These are phyloP conservation scores for Cladosporium cucumerinum DNA, from an alignment of 2,329 filamentous ascomycete species.

Conservation along the genomic window DNA sequence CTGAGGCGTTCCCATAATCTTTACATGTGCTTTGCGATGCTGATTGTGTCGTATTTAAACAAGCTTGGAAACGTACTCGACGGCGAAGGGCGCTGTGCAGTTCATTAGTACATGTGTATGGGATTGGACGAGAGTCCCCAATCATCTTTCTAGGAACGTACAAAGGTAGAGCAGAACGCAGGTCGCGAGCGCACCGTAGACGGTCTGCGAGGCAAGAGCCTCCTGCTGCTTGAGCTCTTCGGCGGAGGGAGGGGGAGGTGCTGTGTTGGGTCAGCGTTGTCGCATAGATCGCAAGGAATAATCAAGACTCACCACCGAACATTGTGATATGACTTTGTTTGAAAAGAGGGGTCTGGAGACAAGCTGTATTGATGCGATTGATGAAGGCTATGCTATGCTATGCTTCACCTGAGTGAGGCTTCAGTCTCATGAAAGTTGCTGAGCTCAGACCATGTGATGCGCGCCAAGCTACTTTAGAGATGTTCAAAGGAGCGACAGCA, in stretches of 20 bases:
- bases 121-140: background rate
- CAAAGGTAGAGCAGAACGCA: conserved; percentile 72
- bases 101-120: background rate
- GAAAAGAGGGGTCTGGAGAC: background rate
- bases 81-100: conserved; percentile 51
- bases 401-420: conserved; percentile 1
- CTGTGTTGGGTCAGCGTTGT: conserved; percentile 37
- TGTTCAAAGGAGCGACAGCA: conserved; percentile 13
- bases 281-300: background rate
- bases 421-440: conserved; percentile 11
- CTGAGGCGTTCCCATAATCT: background rate
- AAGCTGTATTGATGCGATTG: background rate
- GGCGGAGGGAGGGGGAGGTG: conserved; percentile 66
- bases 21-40: background rate
- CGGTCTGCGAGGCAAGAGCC: conserved; percentile 62
- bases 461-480: background rate
- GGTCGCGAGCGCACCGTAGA: conserved; percentile 64
- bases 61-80: conserved; percentile 54
- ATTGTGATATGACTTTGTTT: conserved; percentile 19
- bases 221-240: conserved; percentile 68
- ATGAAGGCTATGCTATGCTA: conserved; percentile 1
- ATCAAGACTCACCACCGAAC: conserved; percentile 25
- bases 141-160: conserved; percentile 45
- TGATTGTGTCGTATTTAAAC: conserved; percentile 28
- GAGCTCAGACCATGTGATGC: conserved; percentile 14